Conservation (phyloP, 2,329 filamentous ascomycete species). For the Camptophora hylomeconis region DNA sequence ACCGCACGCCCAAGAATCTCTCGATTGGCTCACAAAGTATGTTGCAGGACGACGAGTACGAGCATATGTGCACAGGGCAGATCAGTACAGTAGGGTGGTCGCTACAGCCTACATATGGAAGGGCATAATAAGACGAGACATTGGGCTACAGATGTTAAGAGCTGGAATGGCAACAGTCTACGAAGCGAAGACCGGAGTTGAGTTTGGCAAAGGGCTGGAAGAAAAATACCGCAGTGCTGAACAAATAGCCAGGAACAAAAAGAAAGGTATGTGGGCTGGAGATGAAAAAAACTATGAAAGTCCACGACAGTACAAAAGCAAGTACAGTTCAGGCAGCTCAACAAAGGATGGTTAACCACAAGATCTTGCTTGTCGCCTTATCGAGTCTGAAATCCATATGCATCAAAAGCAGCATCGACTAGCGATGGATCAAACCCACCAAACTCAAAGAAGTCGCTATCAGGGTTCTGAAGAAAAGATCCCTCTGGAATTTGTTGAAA, state of each 20-base stretch:
- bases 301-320: slow-evolving; percentile 73
- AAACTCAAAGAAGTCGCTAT: no score
- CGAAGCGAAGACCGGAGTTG: slow-evolving; percentile 77
- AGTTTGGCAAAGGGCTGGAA: slow-evolving; percentile 62
- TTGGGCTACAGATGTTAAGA: slow-evolving; percentile 81
- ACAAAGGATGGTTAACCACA: no score
- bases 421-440: no score
- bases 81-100: slow-evolving; percentile 87
- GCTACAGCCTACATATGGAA: slow-evolving; percentile 62
- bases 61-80: slow-evolving; percentile 67
- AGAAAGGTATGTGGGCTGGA: slow-evolving; percentile 63
- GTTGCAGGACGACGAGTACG: slow-evolving; percentile 62
- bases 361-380: no score
- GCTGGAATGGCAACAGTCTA: slow-evolving; percentile 79
- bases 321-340: slow-evolving; percentile 18
- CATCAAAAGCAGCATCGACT: no score
- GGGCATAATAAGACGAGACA: slow-evolving; percentile 58
- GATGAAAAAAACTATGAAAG: slow-evolving; percentile 57
- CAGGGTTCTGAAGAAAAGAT: no score
- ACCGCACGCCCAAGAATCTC: slow-evolving; percentile 68
- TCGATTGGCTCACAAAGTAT: slow-evolving; percentile 65
- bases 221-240: slow-evolving; percentile 37
- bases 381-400: no score
- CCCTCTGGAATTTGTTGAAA: no score
- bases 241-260: slow-evolving; percentile 47